Base-by-base conservation (phyloP, 495 filamentous ascomycete genomes). In the Jackrogersella multiformis region DNA sequence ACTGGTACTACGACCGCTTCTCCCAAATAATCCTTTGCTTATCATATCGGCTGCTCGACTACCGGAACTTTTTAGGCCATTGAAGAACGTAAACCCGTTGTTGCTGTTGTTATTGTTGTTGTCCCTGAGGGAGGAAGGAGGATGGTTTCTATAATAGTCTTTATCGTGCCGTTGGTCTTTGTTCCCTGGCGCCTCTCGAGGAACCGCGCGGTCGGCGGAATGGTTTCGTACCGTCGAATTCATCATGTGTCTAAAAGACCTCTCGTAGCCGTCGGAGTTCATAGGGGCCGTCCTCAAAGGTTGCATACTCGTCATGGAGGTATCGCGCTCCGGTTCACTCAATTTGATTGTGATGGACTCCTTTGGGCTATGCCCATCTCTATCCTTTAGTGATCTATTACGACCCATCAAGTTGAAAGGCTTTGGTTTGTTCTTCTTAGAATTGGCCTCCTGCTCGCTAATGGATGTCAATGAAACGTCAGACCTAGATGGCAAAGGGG, bases 1-100 rank as follows among this genome's bases (percentile, higher is more conserved):
- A 73, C 88, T 91, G 21, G 89, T 89, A 72, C 88, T 90, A 52
- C 91, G 83, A 16, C 83, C 84, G 36, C 90, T 84, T 70, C 93
- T 92, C 23, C 90, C 89, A 68, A 96, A 90, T 58, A 94, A 82
- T 0, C 88, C 87, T 66, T 92, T 94, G 41, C 90, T 87, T 28
- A 93, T 85, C 70, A 92, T 90, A 42, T 88, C 90, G 6, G 90
- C 90, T 30, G 92, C 91, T 69, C 89, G 90, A 36, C 82, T 88
- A 20, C 89, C 86, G 20, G 86, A 87, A 59, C 83, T 86, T 74
- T 90, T 93, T 16, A 94, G 76, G 38, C 89, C 91, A 60, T 83
- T 89, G 68, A 94, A 85, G 34, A 94, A 87, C 2, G 83, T 81
- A 46, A 86, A 86, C 20, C 88, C 87, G 45, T 85, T 82, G 7